phyloP scores from a whole-genome alignment of 306 rosid genomes.

The Cicer yamashitae region DNA sequence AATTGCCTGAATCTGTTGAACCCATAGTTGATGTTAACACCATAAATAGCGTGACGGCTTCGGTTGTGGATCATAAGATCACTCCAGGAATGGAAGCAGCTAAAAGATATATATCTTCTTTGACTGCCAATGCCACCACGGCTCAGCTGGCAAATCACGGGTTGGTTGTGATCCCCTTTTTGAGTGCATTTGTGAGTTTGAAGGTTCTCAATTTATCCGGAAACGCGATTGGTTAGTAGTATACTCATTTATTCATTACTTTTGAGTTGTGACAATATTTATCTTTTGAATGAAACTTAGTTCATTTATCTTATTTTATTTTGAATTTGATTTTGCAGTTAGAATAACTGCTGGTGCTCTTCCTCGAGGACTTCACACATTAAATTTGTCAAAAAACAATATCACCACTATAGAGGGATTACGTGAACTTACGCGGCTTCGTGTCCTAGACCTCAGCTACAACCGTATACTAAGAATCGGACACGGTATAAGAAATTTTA shows the following conservation, averaged over 20 bases:
- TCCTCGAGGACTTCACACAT: slow-evolving; percentile 88
- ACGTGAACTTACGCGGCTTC: slow-evolving; percentile 93
- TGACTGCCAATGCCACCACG: slow-evolving; percentile 66
- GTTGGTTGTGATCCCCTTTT: slow-evolving; percentile 83
- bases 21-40: slow-evolving; percentile 50
- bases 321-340: slow-evolving; percentile 57
- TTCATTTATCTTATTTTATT: slow-evolving; percentile 20
- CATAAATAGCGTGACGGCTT: slow-evolving; percentile 41
- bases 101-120: slow-evolving; percentile 80
- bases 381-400: slow-evolving; percentile 87
- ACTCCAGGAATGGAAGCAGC: slow-evolving; percentile 87
- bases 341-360: slow-evolving; percentile 87
- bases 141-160: slow-evolving; percentile 92
- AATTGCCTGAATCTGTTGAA: slow-evolving; percentile 47
- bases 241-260: slow-evolving; percentile 21
- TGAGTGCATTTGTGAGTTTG: slow-evolving; percentile 81
- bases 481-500: slow-evolving; percentile 65
- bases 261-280: slow-evolving; percentile 28
- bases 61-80: slow-evolving; percentile 56
- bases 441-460: slow-evolving; percentile 86
- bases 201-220: slow-evolving; percentile 87
- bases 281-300: slow-evolving; percentile 22
- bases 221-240: slow-evolving; percentile 76
- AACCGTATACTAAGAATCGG: slow-evolving; percentile 85
- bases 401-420: slow-evolving; percentile 81